Evolutionary conservation across 2,329 filamentous ascomycete genomes (phyloP).

Genomic region (Plectosphaerella sp.): DNA sequence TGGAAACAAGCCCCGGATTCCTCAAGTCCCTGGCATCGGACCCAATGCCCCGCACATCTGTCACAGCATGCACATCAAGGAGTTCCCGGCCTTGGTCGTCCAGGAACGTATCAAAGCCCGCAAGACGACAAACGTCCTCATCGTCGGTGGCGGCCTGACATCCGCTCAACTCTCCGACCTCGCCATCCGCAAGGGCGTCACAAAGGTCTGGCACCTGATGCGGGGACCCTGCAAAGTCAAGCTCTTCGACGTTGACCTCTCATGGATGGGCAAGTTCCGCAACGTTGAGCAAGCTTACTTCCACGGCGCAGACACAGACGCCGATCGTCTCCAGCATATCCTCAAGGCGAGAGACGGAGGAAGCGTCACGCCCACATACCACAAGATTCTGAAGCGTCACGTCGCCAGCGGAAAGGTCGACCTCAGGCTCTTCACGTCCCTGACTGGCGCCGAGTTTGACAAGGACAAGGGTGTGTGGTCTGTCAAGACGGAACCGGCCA

Average conservation of each 20-base stretch:
- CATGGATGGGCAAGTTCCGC: constrained; percentile 79
- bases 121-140: constrained; percentile 56
- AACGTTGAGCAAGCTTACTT: constrained; percentile 74
- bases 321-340: constrained; percentile 63
- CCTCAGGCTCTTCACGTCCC: constrained; percentile 53
- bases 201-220: constrained; percentile 67
- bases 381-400: constrained; percentile 62
- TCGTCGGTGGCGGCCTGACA: constrained; percentile 73
- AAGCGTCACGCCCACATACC: constrained; percentile 67
- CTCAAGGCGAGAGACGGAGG: constrained; percentile 66
- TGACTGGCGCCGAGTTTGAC: constrained; percentile 49
- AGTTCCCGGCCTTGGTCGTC: constrained; percentile 52
- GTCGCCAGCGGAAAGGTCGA: constrained; percentile 44
- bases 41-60: constrained; percentile 38
- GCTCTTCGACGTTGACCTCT: constrained; percentile 71
- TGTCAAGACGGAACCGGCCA: constrained; percentile 47
- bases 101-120: constrained; percentile 44
- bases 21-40: constrained; percentile 28
- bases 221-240: constrained; percentile 58
- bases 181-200: constrained; percentile 59
- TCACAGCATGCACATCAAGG: constrained; percentile 61
- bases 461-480: constrained; percentile 30
- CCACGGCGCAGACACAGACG: constrained; percentile 70
- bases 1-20: constrained; percentile 53
- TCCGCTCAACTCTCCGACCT: constrained; percentile 70